Evolutionary conservation across 768 basidiomycete species (phyloP).

Genomic region (Sporobolomyces roseus): DNA sequence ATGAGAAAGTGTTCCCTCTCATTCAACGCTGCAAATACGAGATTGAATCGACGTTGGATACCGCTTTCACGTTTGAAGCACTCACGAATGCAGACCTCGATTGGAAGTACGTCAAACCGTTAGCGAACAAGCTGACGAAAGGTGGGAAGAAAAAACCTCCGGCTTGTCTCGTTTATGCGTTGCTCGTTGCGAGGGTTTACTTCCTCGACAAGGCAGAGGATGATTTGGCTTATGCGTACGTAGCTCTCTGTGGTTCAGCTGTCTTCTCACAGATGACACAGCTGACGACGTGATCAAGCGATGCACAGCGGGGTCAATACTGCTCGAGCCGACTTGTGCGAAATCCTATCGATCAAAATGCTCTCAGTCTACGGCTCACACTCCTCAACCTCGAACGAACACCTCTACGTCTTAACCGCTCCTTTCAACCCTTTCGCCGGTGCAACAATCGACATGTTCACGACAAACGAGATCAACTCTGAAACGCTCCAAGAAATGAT

Average conservation of each 20-base stretch:
- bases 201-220: slow-evolving; percentile 23
- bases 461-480: no score
- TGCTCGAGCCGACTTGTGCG: slow-evolving; percentile 72
- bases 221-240: slow-evolving; percentile 33
- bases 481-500: slow-evolving; percentile 56
- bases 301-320: slow-evolving; percentile 55
- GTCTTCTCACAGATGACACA: no score
- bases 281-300: no score
- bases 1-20: slow-evolving; percentile 34
- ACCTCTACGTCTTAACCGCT: slow-evolving; percentile 72
- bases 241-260: no score
- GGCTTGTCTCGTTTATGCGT: slow-evolving; percentile 23
- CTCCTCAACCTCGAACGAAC: slow-evolving; percentile 53
- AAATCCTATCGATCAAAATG: slow-evolving; percentile 83
- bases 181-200: slow-evolving; percentile 21
- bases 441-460: slow-evolving; percentile 62
- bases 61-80: slow-evolving; percentile 26
- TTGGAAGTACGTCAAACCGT: slow-evolving; percentile 30
- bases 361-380: slow-evolving; percentile 57
- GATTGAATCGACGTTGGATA: slow-evolving; percentile 21
- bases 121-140: slow-evolving; percentile 16
- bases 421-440: slow-evolving; percentile 82
- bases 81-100: slow-evolving; percentile 24
- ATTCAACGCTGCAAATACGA: slow-evolving; percentile 23
- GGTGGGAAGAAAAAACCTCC: slow-evolving; percentile 15